A percentile compares a stretch with the other conserved stretches of the same genome.
Conservation (phyloP, 2,329 filamentous ascomycete genomes). For the Sclerotinia sclerotiorum region DNA sequence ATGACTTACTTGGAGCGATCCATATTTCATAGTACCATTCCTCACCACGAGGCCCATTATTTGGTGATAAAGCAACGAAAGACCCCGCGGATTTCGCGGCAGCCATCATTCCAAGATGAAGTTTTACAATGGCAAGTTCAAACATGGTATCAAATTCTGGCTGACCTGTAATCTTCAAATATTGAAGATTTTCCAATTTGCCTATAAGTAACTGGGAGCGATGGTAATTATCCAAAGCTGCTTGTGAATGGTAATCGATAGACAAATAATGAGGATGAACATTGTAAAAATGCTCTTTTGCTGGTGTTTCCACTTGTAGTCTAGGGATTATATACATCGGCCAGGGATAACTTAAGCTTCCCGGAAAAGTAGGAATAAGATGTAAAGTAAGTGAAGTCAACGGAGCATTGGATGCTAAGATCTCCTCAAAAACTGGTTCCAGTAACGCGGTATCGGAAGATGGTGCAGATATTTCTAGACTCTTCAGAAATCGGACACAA, state of each 20-base stretch:
- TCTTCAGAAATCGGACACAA: constrained; percentile 18
- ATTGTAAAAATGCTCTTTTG: constrained; percentile 19
- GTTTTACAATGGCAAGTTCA: constrained; percentile 22
- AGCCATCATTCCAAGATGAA: constrained; percentile 20
- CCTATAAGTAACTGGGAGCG: constrained; percentile 16
- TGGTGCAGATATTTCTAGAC: constrained; percentile 18
- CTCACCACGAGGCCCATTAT: constrained; percentile 21
- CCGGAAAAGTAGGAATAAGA: constrained; percentile 17
- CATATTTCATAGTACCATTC: constrained; percentile 24
- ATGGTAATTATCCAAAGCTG: constrained; percentile 19
- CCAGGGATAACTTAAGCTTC: constrained; percentile 17
- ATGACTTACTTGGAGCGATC: constrained; percentile 21
- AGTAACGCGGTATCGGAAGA: constrained; percentile 12
- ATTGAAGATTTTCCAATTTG: constrained; percentile 14
- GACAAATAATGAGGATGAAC: constrained; percentile 20
- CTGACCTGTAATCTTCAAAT: constrained; percentile 21
- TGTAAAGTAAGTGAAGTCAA: constrained; percentile 17
- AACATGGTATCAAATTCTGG: constrained; percentile 19
- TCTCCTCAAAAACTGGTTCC: constrained; percentile 17
- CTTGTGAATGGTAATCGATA: constrained; percentile 18
- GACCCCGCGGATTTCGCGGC: constrained; percentile 14
- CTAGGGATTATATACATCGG: constrained; percentile 22
- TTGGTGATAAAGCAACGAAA: constrained; percentile 14
- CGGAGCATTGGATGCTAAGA: constrained; percentile 10
- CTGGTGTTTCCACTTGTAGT: constrained; percentile 6